phyloP scores from a whole-genome alignment of 371 early-diverging fungal species.

The Actinomortierella wolfii region DNA sequence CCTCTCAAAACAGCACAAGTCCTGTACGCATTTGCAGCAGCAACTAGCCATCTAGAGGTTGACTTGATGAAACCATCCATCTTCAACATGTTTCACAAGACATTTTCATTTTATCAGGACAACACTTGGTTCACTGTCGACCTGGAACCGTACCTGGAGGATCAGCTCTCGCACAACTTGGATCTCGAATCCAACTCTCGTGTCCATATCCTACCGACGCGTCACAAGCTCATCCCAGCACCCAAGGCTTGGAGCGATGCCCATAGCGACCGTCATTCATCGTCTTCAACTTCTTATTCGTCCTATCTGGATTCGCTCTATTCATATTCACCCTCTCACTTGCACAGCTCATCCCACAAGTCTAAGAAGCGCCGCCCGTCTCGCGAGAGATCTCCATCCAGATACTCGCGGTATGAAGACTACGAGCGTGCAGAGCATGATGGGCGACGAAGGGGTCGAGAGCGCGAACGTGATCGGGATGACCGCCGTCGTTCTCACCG shows the following conservation, averaged over 20 bases:
- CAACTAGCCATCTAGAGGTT: slow-evolving; percentile 35
- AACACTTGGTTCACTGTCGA: slow-evolving; percentile 47
- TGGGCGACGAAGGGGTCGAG: background rate
- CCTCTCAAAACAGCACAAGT: slow-evolving; percentile 44
- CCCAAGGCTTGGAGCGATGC: background rate
- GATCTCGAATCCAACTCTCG: slow-evolving; percentile 14
- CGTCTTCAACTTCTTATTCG: too few species aligned
- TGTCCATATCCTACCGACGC: slow-evolving; percentile 30
- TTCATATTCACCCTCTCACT: too few species aligned
- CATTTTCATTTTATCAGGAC: slow-evolving; percentile 43
- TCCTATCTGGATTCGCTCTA: too few species aligned
- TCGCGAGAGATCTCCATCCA: too few species aligned
- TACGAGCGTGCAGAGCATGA: background rate
- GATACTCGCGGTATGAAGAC: too few species aligned
- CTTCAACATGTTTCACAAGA: slow-evolving; percentile 35
- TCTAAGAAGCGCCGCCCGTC: too few species aligned
- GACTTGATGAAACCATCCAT: slow-evolving; percentile 23
- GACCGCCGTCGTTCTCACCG: background rate
- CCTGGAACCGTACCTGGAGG: slow-evolving; percentile 20
- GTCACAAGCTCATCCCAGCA: slow-evolving; percentile 37
- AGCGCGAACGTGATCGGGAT: slow-evolving; percentile 3
- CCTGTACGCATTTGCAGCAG: slow-evolving; percentile 41
- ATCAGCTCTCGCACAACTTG: slow-evolving; percentile 19
- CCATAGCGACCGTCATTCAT: too few species aligned
- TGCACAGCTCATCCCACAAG: too few species aligned